phyloP scores from a whole-genome alignment of 2,329 filamentous ascomycete genomes.

The Venturia pyrina region DNA sequence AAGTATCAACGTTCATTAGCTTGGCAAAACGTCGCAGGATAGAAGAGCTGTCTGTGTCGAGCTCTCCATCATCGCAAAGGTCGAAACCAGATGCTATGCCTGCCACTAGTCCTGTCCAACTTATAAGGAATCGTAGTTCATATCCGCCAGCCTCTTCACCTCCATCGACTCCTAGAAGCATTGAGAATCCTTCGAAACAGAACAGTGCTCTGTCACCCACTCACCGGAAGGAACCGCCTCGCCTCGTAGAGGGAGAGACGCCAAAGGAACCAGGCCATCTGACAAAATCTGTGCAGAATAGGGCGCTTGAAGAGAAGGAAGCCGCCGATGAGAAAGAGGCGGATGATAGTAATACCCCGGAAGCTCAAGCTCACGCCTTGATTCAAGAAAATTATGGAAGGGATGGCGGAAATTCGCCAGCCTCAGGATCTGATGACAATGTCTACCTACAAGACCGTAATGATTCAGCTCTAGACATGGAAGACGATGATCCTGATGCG shows the following conservation, averaged over 20 bases:
- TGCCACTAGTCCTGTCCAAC: background rate
- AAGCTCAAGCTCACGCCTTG: background rate
- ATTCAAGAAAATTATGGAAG: background rate
- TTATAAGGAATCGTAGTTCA: background rate
- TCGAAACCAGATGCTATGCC: background rate
- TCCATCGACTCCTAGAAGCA: background rate
- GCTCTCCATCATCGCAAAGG: background rate
- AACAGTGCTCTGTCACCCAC: background rate
- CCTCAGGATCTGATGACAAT: background rate
- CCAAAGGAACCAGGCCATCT: background rate
- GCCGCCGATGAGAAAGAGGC: background rate
- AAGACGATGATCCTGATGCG: slow-evolving; percentile 2
- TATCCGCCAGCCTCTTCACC: background rate
- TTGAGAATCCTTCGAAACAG: background rate
- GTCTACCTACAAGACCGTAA: background rate
- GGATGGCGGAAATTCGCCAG: background rate
- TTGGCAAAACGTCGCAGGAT: background rate
- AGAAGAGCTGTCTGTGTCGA: background rate
- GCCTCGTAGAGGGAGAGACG: background rate
- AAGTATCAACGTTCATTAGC: background rate
- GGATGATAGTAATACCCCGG: background rate
- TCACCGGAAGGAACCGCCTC: background rate
- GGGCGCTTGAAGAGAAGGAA: background rate
- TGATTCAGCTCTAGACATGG: background rate
- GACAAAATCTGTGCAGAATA: background rate